Evolutionary conservation across 441 rosid species (phyloP).

Genomic region (Mallotus japonicus): DNA sequence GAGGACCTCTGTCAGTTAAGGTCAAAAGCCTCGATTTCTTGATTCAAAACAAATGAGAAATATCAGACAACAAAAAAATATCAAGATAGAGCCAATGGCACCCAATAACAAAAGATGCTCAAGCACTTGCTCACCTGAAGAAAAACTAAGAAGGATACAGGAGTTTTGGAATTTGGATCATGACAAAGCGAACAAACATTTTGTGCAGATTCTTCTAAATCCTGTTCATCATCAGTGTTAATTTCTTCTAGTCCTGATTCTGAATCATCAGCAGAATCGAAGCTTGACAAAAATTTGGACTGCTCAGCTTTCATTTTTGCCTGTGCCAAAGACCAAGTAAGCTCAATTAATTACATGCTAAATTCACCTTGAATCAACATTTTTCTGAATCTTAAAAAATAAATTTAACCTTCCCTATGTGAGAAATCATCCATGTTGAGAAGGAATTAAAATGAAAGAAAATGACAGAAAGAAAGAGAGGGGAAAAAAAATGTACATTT

Average conservation of each 20-base stretch:
- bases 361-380: background rate
- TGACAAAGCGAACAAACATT: conserved; percentile 94
- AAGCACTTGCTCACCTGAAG: conserved; percentile 67
- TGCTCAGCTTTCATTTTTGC: conserved; percentile 99
- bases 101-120: conserved; percentile 19
- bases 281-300: conserved; percentile 75
- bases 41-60: conserved; percentile 22
- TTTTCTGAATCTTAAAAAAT: background rate
- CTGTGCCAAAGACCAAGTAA: conserved; percentile 44
- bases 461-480: background rate
- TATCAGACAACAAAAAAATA: conserved; percentile 10
- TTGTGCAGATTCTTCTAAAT: conserved; percentile 41
- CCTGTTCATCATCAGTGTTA: conserved; percentile 40
- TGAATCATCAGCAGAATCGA: conserved; percentile 48
- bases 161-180: conserved; percentile 68
- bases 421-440: conserved; percentile 3
- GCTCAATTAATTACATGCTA: conserved; percentile 14
- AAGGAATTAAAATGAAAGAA: background rate
- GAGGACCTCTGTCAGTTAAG: conserved; percentile 69
- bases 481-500: background rate
- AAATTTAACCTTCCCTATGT: background rate
- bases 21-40: conserved; percentile 94
- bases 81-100: background rate
- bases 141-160: conserved; percentile 80
- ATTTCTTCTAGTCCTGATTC: conserved; percentile 47